Percentiles rank a stretch among this genome's conserved stretches.
Evolutionary conservation across 164 flowering plant species (phyloP).

Genomic region (Umbilicus rupestris): DNA sequence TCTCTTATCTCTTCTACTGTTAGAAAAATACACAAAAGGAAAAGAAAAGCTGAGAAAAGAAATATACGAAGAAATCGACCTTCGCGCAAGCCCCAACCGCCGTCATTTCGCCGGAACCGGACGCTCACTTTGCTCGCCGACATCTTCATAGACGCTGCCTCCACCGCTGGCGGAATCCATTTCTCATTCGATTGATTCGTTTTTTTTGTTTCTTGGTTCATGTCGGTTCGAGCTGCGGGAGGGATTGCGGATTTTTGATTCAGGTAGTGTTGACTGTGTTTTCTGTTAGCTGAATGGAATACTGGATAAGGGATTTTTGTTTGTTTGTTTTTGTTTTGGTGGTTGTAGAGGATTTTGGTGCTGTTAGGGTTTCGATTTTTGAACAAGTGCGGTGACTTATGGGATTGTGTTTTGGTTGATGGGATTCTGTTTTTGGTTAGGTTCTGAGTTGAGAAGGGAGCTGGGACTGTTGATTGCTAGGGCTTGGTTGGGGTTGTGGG

Average conservation of each 20-base stretch:
- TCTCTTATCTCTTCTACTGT: slow-evolving; percentile 14
- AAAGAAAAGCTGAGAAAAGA: background rate
- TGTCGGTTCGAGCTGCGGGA: background rate
- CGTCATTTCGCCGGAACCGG: slow-evolving; percentile 2
- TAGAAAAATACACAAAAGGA: slow-evolving; percentile 11
- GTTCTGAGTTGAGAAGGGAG: background rate
- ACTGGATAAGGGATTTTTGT: slow-evolving; percentile 8
- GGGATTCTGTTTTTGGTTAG: background rate
- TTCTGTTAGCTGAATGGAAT: background rate
- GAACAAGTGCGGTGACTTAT: slow-evolving; percentile 10
- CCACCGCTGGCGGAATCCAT: slow-evolving; percentile 22
- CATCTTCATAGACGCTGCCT: slow-evolving; percentile 13
- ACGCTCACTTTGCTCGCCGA: too few relatives aligned
- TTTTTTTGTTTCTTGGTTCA: slow-evolving; percentile 2
- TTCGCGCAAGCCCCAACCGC: slow-evolving; percentile 3
- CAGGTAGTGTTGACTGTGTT: background rate
- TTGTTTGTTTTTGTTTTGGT: slow-evolving; percentile 6
- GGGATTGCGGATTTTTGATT: background rate
- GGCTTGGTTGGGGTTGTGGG: slow-evolving; percentile 12
- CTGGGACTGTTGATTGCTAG: background rate
- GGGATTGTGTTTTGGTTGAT: slow-evolving; percentile 16
- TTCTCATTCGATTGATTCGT: slow-evolving; percentile 17
- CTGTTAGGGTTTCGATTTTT: slow-evolving; percentile 17
- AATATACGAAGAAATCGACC: slow-evolving; percentile 11
- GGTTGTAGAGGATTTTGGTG: slow-evolving; percentile 10